Base-by-base conservation (phyloP, 1,284 basidiomycete species). In the Phylloporus sp. region DNA sequence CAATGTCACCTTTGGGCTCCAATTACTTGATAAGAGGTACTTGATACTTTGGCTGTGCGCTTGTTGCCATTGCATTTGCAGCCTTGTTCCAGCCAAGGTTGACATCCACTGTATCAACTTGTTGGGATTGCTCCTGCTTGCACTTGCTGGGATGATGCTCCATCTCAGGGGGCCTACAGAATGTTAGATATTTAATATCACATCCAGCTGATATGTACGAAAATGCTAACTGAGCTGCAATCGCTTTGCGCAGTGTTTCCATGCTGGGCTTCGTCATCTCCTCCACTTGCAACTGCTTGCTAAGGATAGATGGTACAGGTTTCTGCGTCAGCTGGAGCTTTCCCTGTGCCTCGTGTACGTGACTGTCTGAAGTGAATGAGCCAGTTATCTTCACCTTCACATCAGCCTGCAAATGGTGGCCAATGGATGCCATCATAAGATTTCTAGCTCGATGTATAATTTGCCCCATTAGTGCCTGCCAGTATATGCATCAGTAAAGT, bases 11-110 rank as follows among this genome's bases (percentile, higher is more conserved):
- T 4, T 58, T 34, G 0, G 57, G 18, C n/a, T 47, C 49, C 42
- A 74, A 29, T 26, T 66, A 62, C 42, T 52, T 44, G 63, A 57
- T 66, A 17, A 65, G 60, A 60, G 71, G 73, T 0, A 74, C 74
- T 47, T 59, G 58, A 44, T 72, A 72, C 40, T 58, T 62, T 5
- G 15, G 61, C 22, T 29, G 32, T 6, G 49, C 7, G 18, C n/a
- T 53, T 37, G 60, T 34, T 8, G 24, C 12, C 6, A 22, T 52
- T 37, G 32, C n/a, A 28, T 47, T 56, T 7, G 28, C 46, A 34
- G 20, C 40, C 10, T 60, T 62, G 44, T 58, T 56, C 70, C 61
- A 72, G 3, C 46, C 6, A 12, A 46, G 29, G n/a, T 55, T 32
- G 31, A 44, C 54, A 52, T 50, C 53, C 10, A 28, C 40, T 1